phyloP scores from a whole-genome alignment of 176 grass and related monocot species.

The Thinopyrum elongatum region DNA sequence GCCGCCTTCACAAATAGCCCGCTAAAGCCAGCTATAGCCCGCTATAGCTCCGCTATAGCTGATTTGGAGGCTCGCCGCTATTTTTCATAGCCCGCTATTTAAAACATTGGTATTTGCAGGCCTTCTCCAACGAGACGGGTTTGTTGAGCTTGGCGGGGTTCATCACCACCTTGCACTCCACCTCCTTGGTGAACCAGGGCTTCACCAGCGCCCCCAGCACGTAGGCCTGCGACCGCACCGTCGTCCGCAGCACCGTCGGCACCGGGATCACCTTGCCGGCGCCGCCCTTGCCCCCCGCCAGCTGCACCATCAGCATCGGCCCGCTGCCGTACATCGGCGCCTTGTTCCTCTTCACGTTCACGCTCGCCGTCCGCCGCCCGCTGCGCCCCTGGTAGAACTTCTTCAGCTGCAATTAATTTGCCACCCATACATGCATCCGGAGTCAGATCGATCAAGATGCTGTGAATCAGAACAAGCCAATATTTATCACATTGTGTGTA shows the following conservation, averaged over 20 bases:
- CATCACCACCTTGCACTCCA: slow-evolving; percentile 64
- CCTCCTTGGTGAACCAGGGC: slow-evolving; percentile 51
- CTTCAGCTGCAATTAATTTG: slow-evolving; percentile 72
- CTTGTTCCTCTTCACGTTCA: slow-evolving; percentile 67
- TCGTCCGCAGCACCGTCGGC: slow-evolving; percentile 55
- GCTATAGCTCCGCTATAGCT: too few relatives aligned
- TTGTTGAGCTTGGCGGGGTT: slow-evolving; percentile 57
- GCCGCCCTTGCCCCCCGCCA: slow-evolving; percentile 17
- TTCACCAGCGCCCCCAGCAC: slow-evolving; percentile 78
- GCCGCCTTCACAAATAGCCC: too few relatives aligned
- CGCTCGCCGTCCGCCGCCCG: slow-evolving; percentile 57
- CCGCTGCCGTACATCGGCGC: slow-evolving; percentile 89
- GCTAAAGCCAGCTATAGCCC: too few relatives aligned
- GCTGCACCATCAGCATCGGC: slow-evolving; percentile 46
- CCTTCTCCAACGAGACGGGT: slow-evolving; percentile 41
- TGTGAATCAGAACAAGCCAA: too few relatives aligned
- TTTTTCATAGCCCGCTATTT: too few relatives aligned
- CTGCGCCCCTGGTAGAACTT: slow-evolving; percentile 92
- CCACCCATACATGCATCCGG: too few relatives aligned
- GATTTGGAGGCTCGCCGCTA: too few relatives aligned
- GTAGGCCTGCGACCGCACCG: slow-evolving; percentile 65
- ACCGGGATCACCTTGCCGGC: slow-evolving; percentile 30
- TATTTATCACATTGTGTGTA: too few relatives aligned
- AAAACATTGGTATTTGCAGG: too few relatives aligned
- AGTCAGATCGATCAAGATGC: too few relatives aligned